Evolutionary conservation across 2,329 filamentous ascomycete genomes (phyloP), one percentile per base, ranked within the genome.

Genomic region (Xylaria sp.): DNA sequence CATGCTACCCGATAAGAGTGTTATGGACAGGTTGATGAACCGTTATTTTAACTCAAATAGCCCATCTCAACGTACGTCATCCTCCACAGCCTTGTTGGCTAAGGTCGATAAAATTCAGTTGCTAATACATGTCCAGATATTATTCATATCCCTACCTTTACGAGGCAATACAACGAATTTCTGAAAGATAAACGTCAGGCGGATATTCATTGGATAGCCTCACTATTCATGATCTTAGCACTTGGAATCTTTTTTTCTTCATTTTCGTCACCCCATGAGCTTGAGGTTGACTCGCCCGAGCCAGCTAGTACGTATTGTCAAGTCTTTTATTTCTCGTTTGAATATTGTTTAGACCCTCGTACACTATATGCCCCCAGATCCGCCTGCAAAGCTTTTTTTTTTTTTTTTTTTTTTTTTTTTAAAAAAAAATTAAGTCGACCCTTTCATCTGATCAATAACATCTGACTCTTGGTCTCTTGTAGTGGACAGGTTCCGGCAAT

Each of bases 41-140:
- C 78, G 83, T 55, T 88, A 87, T 72, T 88, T 89, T 72, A 80
- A 81, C 62, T 85, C 85, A 0, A 82, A 83, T 69, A 85, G 81
- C 62, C 85, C 86, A 20, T 84, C 85, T 46, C 80, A 85, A 66
- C 82, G 85, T 87, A 74, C 74, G 80, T 62, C 39, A 45, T 56
- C 3, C 32, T 15, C n/a, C 18, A 28, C 8, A 25, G n/a, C 20
- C 55, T 34, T 41, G n/a, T n/a, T n/a, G 3, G 9, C 43, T 36
- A 8, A 50, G 72, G 52, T 5, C 25, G 10, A 28, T 65, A 13
- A 39, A 12, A 61, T 25, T 25, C 9, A n/a, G 18, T 28, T 48
- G 41, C 65, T 72, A 61, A 74, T 65, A 48, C 32, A 48, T 32
- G 4, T 23, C 7, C 67, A 88, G 85, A 86, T 65, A 80, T 86